phyloP scores from a whole-genome alignment of 2,329 filamentous ascomycete species.

The Beauveria medogensis region DNA sequence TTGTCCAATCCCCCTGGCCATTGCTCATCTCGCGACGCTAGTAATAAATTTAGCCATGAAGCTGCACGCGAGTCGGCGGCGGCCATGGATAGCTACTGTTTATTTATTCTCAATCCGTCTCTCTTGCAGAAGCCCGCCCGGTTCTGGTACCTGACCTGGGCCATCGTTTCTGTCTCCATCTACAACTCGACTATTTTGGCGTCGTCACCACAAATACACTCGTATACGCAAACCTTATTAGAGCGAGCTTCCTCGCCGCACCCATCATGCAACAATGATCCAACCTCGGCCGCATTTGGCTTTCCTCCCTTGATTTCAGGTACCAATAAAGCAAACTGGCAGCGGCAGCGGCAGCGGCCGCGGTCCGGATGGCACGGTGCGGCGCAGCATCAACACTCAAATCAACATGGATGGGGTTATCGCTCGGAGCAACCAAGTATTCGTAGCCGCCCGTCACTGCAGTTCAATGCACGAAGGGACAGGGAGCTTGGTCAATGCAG shows the following conservation, averaged over 20 bases:
- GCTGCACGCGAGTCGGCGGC: no score
- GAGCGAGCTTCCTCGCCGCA: background rate
- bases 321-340: background rate
- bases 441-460: background rate
- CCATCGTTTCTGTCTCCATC: background rate
- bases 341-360: background rate
- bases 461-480: background rate
- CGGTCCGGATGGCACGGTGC: background rate
- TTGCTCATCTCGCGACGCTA: background rate
- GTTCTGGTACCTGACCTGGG: background rate
- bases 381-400: background rate
- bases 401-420: no score
- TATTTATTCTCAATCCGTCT: no score
- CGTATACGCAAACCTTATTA: no score
- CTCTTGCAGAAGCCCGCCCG: background rate
- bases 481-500: background rate
- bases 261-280: background rate
- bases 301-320: background rate
- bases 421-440: background rate
- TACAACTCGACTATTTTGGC: no score
- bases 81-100: no score
- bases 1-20: background rate
- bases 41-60: no score
- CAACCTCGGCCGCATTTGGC: background rate
- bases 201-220: no score